Conservation (phyloP, 106 monocot genomes). For the Xerophyta viscosa region DNA sequence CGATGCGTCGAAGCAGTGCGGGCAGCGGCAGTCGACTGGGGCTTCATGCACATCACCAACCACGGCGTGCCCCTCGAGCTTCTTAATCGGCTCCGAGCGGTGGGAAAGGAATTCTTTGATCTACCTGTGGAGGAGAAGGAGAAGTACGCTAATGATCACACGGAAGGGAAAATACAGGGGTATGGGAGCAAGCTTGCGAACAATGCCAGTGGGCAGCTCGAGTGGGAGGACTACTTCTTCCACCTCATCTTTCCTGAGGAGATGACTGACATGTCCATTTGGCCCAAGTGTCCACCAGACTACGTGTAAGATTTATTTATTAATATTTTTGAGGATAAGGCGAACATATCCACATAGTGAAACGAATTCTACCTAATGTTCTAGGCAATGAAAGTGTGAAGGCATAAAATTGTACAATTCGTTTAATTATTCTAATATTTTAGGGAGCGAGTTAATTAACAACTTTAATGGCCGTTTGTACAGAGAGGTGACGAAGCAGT, state of each 20-base stretch:
- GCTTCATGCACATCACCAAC: conserved; percentile 74
- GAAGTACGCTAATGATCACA: conserved; percentile 69
- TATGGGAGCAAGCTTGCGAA: conserved; percentile 90
- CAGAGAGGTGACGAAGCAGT: conserved; percentile 56
- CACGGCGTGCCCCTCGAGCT: conserved; percentile 57
- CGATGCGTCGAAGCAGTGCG: conserved; percentile 44
- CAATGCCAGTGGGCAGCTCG: conserved; percentile 49
- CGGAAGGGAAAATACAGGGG: conserved; percentile 59
- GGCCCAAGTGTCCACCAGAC: conserved; percentile 52
- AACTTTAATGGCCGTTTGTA: not conserved
- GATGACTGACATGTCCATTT: conserved; percentile 46
- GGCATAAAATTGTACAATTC: too few relatives aligned
- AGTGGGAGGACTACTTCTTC: conserved; percentile 96
- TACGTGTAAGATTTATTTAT: conserved; percentile 49
- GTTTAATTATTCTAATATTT: too few relatives aligned
- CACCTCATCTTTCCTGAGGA: conserved; percentile 67
- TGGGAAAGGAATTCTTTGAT: conserved; percentile 58
- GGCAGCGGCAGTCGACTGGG: conserved; percentile 65
- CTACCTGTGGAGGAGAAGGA: conserved; percentile 77
- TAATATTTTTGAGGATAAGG: too few relatives aligned
- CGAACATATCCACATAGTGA: too few relatives aligned
- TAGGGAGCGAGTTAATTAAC: not conserved
- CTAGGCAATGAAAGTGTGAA: too few relatives aligned
- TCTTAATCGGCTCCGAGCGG: conserved; percentile 31
- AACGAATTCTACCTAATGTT: too few relatives aligned